Evolutionary conservation across 2,329 filamentous ascomycete genomes (phyloP), one percentile per base, ranked within the genome.

Genomic region (Coniella vitis): DNA sequence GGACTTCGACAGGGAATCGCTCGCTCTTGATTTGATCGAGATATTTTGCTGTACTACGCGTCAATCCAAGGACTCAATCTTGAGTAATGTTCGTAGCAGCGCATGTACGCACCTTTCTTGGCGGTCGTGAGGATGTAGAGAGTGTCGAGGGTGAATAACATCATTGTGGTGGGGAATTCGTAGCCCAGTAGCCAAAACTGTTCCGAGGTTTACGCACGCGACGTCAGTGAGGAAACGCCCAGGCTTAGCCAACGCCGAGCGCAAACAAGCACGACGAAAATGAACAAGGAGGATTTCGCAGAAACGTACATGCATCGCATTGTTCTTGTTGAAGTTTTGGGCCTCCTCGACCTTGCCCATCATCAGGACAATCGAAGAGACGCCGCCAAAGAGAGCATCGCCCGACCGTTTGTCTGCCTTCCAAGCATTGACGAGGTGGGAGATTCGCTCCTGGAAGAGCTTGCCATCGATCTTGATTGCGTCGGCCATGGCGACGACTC

Each of bases 121-220:
- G 88, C 85, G 5, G 93, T 98, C 7, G 93, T 98, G 56, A 98
- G 83, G 52, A 97, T 85, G 69, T 93, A 94, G 59, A 97, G 76
- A 40, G 83, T 82, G 54, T 97, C 93, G 53, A 84, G 73, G 1
- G 91, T 97, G 65, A 98, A 83, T 45, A 98, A 78, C 75, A 98
- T 89, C 55, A 98, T 75, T 0, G 93, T 98, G 35, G 91, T 90
- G 31, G 93, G 93, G 63, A 98, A 98, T 67, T 98, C 93, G 74
- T 98, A 98, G 61, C 93, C 93, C 54, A 98, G 80, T 48, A 98
- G 78, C 94, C 94, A 98, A 69, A 97, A 95, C 90, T 96, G 66
- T 42, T 45, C 16, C 20, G 40, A 20, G 25, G 10, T 10, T 5
- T 10, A 10, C 25, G 25, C 25, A 12, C 36, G 44, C 16, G 19